Base-by-base conservation (phyloP, 257 asterid species). In the Rubia yunnanensis region DNA sequence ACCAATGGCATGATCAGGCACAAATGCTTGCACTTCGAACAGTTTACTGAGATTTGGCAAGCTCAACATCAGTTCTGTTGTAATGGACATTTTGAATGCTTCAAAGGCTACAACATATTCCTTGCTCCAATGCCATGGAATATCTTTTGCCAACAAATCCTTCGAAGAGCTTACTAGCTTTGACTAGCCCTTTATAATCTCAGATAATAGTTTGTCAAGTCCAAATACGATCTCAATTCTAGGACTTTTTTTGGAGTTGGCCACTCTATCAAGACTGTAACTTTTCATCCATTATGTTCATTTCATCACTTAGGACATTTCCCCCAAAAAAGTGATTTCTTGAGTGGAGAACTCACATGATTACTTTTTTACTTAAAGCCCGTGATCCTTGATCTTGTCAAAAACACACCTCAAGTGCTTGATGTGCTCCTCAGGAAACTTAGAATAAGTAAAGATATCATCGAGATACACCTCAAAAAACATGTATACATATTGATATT, bases 91-190 rank as follows among this genome's bases (percentile, higher is more conserved):
- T 30, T 77, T 69, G 0, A 23, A 23, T 13, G 5, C 0, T 28
- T 23, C 5, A 49, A 72, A 76, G 0, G 74, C 63, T 6, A 0
- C 23, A 4, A 14, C 20, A 6, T 65, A 60, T 0, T 5, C 6
- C 1, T n/a, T n/a, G n/a, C n/a, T n/a, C n/a, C n/a, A n/a, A n/a
- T n/a, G n/a, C n/a, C 39, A 75, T 0, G 5, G 6, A 2, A 2
- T 0, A 3, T 50, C 63, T 4, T 68, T 77, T 68, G 56, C 73
- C 3, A 70, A 4, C n/a, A 73, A 18, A 1, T 70, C 52, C 1
- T 23, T 73, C 71, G 70, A 61, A 0, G 71, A 50, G 0, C 27
- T 35, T 0, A 14, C 60, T 1, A 53, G 28, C 2, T 11, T 44
- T 0, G 66, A 64, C 13, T 44, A 44, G 20, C 52, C 52, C 52